Percentiles rank a stretch among this genome's conserved stretches.
Evolutionary conservation across 2,329 filamentous ascomycete genomes (phyloP).

Genomic region (Hymenoscyphus infarciens): DNA sequence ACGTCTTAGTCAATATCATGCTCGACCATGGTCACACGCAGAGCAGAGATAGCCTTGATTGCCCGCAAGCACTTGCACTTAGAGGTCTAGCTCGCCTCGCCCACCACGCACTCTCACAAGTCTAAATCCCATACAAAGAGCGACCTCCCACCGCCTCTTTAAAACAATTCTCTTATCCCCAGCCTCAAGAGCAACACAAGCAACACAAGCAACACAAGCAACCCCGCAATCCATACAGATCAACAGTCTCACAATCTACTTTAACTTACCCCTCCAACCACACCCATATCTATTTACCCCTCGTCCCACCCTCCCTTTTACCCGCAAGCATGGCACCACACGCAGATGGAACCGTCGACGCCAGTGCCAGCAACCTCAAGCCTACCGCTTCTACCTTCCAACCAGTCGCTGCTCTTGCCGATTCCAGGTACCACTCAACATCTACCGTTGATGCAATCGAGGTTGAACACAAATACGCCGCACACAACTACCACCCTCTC

Average conservation of each 20-base stretch:
- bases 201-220: neutral
- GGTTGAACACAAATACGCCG: constrained; percentile 78
- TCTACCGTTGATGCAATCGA: constrained; percentile 78
- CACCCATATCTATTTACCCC: neutral
- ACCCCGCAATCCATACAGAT: neutral
- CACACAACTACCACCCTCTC: constrained; percentile 98
- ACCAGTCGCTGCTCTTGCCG: constrained; percentile 26
- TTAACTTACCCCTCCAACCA: neutral
- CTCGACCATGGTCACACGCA: constrained; percentile 20
- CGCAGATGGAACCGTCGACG: constrained; percentile 43
- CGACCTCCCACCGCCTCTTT: neutral
- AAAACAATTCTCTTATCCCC: neutral
- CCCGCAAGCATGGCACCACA: constrained; percentile 54
- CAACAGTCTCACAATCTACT: neutral
- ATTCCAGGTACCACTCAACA: constrained; percentile 62
- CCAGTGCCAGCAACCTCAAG: constrained; percentile 35
- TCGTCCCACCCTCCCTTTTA: constrained; percentile 6
- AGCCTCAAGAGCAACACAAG: neutral
- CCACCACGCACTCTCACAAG: neutral
- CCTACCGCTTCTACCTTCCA: constrained; percentile 34
- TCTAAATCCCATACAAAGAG: neutral
- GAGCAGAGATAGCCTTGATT: constrained; percentile 13
- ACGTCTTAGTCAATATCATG: constrained; percentile 10
- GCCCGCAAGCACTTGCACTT: constrained; percentile 24
- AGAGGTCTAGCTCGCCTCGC: constrained; percentile 19